Conservation (phyloP, 768 basidiomycete species). For the Collybiopsis confluens region DNA sequence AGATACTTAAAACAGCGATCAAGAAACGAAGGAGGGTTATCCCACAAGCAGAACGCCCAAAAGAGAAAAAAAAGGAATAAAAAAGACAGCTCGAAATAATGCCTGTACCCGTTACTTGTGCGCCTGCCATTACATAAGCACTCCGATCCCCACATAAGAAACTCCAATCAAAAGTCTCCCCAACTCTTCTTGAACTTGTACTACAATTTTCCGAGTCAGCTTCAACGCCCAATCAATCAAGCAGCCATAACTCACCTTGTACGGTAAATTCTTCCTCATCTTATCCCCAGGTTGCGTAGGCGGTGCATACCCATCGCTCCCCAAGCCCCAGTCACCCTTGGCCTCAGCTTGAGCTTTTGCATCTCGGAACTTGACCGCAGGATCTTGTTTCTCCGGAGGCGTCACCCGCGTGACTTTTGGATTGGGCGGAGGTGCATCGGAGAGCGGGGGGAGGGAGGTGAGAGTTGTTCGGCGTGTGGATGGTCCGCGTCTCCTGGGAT, state of each 20-base stretch:
- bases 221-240: conserved; percentile 15
- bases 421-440: conserved; percentile 28
- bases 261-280: conserved; percentile 80
- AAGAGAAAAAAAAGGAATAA: too few relatives aligned
- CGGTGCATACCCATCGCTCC: conserved; percentile 64
- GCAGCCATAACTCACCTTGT: conserved; percentile 59
- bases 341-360: conserved; percentile 48
- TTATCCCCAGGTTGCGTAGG: conserved; percentile 75
- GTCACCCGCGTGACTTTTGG: conserved; percentile 53
- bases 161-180: conserved; percentile 68
- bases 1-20: too few relatives aligned
- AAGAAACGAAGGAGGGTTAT: too few relatives aligned
- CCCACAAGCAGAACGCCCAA: too few relatives aligned
- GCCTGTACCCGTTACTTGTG: too few relatives aligned
- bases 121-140: too few relatives aligned
- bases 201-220: conserved; percentile 63
- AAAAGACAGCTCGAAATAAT: too few relatives aligned
- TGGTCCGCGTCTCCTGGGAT: conserved; percentile 20
- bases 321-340: conserved; percentile 69
- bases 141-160: too few relatives aligned
- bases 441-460: conserved; percentile 17
- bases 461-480: conserved; percentile 34
- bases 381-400: conserved; percentile 71
- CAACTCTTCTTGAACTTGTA: conserved; percentile 87
- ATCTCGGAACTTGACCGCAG: conserved; percentile 53